Base-by-base conservation (phyloP, 495 filamentous ascomycete genomes). In the Penicillium cosmopolitanum region DNA sequence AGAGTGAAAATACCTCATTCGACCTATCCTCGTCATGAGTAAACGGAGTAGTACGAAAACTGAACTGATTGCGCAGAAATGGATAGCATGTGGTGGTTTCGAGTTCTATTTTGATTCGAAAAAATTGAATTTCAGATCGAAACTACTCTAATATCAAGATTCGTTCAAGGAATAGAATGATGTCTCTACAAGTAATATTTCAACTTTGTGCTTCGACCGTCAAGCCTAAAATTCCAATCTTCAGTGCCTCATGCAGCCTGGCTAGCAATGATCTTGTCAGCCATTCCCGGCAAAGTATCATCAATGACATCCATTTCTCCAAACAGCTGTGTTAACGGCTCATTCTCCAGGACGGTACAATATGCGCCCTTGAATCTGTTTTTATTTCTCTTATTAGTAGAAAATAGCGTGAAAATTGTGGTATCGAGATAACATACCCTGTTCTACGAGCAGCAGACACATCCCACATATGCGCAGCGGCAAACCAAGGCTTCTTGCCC, bases 261-360 rank as follows among this genome's bases (percentile, higher is more conserved):
- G 16, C 51, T 28, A 12, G 60, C 71, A 55, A 75, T 70, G 16
- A 80, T 70, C 57, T 72, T 76, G 9, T 73, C 65, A 6, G 78
- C 79, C 57, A 80, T 75, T 34, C 66, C 72, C 4, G 65, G 55
- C 16, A 82, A 50, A 28, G 68, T 76, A 33, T 71, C 71, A 19
- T 69, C 79, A 60, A 76, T 70, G 2, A 77, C 69, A 60, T 75
- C 71, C 71, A 75, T 72, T 18, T 73, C 69, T 2, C 68, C 72
- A 60, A 75, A 79, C 0, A 79, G 34, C 21, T 74, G 63, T 15
- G 64, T 55, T 33, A 71, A 60, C 15, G 72, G 56, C 56, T 79
- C 76, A 47, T 73, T 70, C 53, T 77, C 76, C 57, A 63, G 64
- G 3, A 72, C 60, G 5, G 68, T 65, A 25, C 65, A 72, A 50